phyloP scores from a whole-genome alignment of 2,329 filamentous ascomycete species.

The Pseudocercospora crystallina region DNA sequence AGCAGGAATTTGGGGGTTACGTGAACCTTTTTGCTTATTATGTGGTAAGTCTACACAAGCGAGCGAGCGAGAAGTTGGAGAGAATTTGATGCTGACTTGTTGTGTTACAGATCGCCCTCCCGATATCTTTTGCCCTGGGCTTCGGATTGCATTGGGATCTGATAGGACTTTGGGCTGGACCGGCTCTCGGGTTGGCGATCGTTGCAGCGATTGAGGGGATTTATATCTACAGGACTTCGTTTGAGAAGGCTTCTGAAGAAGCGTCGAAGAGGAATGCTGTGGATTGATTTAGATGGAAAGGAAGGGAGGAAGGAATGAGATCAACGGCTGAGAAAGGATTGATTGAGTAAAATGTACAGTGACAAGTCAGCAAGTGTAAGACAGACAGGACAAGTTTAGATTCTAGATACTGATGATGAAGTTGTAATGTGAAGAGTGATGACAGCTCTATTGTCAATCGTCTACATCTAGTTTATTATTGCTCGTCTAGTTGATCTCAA shows the following conservation, averaged over 20 bases:
- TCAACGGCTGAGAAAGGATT: too few species aligned
- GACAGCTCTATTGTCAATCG: too few species aligned
- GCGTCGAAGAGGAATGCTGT: conserved; percentile 56
- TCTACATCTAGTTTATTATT: too few species aligned
- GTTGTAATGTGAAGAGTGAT: too few species aligned
- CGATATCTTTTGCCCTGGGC: conserved; percentile 73
- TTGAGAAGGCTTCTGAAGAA: conserved; percentile 60
- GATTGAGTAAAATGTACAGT: too few species aligned
- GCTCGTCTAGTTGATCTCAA: conserved; percentile 37
- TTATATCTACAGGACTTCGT: conserved; percentile 57
- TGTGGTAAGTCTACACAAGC: conserved; percentile 42
- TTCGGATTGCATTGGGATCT: conserved; percentile 78
- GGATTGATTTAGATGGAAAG: not conserved
- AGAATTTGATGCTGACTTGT: too few species aligned
- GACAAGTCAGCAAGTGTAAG: too few species aligned
- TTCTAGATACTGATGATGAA: too few species aligned
- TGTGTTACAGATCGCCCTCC: conserved; percentile 63
- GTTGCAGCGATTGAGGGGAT: conserved; percentile 57
- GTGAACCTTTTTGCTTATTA: conserved; percentile 88
- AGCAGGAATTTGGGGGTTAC: conserved; percentile 86
- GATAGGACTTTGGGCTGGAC: conserved; percentile 72
- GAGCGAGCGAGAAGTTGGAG: too few species aligned
- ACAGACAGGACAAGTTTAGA: too few species aligned
- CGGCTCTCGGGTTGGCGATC: conserved; percentile 63
- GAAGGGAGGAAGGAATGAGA: too few species aligned